phyloP scores from a whole-genome alignment of 2,329 filamentous ascomycete genomes.

The Colletotrichum sp. region DNA sequence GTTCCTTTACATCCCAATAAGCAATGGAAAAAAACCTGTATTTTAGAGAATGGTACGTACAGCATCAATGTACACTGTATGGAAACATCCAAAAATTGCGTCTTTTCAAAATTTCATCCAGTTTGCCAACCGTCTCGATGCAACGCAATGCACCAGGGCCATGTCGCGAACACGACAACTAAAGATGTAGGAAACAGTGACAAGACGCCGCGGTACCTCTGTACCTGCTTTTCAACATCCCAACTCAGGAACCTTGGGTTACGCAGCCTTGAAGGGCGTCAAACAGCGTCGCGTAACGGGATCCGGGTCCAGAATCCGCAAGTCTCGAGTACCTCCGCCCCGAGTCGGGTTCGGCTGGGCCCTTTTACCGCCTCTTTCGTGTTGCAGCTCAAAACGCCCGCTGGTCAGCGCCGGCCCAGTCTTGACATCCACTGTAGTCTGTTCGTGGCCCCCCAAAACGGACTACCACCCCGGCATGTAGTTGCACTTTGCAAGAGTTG shows the following conservation, averaged over 20 bases:
- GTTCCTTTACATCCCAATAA: not conserved
- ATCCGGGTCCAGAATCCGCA: not conserved
- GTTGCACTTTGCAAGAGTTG: not conserved
- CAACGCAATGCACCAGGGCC: not conserved
- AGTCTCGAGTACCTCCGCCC: not conserved
- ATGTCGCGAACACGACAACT: not conserved
- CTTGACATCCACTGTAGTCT: not conserved
- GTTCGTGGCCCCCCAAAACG: not conserved
- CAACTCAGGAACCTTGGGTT: not conserved
- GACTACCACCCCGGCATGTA: not conserved
- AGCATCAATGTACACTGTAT: not conserved
- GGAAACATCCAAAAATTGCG: not conserved
- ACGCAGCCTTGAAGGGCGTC: not conserved
- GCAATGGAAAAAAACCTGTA: not conserved
- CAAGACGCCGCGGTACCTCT: not conserved
- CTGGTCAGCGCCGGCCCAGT: slow-evolving; percentile 10
- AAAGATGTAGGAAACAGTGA: not conserved
- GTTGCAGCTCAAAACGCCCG: slow-evolving; percentile 20
- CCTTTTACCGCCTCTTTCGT: slow-evolving; percentile 15
- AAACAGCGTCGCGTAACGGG: not conserved
- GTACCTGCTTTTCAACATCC: not conserved
- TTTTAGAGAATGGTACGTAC: not conserved
- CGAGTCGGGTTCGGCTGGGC: not conserved
- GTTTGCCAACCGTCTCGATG: not conserved
- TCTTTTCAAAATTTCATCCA: not conserved